Percentiles rank a stretch among this genome's conserved stretches.
phyloP scores from a whole-genome alignment of 164 flowering plant genomes.

The Macadamia integrifolia region DNA sequence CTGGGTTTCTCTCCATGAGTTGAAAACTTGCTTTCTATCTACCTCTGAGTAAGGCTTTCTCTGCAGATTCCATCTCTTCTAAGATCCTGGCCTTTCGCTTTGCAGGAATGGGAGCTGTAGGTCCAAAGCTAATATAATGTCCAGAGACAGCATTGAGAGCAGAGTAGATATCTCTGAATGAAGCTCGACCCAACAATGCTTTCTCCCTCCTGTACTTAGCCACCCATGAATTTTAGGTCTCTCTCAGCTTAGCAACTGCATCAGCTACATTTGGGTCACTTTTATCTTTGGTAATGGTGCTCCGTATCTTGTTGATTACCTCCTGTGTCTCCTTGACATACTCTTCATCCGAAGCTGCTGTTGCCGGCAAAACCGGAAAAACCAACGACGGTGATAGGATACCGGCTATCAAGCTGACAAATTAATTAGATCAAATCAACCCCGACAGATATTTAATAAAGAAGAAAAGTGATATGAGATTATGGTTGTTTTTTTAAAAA shows the following conservation, averaged over 20 bases:
- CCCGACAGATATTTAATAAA: too few species aligned
- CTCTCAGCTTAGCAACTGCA: conserved; percentile 74
- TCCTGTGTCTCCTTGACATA: conserved; percentile 72
- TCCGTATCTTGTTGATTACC: conserved; percentile 70
- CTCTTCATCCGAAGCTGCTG: conserved; percentile 65
- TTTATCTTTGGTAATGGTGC: conserved; percentile 61
- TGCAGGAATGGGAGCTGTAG: conserved; percentile 86
- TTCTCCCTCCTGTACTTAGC: conserved; percentile 96
- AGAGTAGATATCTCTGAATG: conserved; percentile 89
- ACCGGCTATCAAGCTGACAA: conserved; percentile 23
- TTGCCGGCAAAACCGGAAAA: conserved; percentile 28
- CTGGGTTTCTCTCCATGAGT: background rate
- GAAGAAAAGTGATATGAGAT: too few species aligned
- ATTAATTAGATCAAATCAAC: background rate
- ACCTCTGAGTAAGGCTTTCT: conserved; percentile 82
- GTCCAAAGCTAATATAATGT: conserved; percentile 92
- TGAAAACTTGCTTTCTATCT: conserved; percentile 31
- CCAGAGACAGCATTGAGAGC: conserved; percentile 94
- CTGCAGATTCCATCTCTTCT: conserved; percentile 92
- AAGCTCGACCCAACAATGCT: conserved; percentile 56
- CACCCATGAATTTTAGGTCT: conserved; percentile 86
- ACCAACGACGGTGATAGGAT: conserved; percentile 11
- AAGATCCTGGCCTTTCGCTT: conserved; percentile 86
- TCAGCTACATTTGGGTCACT: conserved; percentile 62
- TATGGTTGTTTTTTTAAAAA: too few species aligned